phyloP scores from a whole-genome alignment of 768 basidiomycete species.

The Auricularia auricula-judae region DNA sequence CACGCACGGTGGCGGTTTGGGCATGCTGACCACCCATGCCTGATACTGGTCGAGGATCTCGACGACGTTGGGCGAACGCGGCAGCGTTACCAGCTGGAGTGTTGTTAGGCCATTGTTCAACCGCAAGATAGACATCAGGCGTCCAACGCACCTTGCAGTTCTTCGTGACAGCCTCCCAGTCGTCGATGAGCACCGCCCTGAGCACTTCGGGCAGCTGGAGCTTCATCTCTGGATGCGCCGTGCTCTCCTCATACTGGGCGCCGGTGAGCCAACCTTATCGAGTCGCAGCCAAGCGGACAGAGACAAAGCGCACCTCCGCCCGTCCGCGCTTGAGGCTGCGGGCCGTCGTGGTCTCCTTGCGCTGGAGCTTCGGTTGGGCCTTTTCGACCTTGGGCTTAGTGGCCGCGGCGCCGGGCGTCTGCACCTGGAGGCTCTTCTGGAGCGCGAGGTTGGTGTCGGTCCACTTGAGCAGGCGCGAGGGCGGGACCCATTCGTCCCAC shows the following conservation, averaged over 20 bases:
- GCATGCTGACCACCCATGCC: slow-evolving; percentile 39
- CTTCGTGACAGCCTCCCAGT: slow-evolving; percentile 97
- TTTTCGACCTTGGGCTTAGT: slow-evolving; percentile 24
- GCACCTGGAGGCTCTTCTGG: slow-evolving; percentile 55
- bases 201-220: slow-evolving; percentile 82
- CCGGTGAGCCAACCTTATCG: background rate
- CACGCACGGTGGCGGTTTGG: slow-evolving; percentile 6
- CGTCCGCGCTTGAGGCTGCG: slow-evolving; percentile 57
- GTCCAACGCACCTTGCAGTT: slow-evolving; percentile 62
- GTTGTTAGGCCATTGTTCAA: background rate
- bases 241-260: slow-evolving; percentile 58
- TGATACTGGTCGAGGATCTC: slow-evolving; percentile 72
- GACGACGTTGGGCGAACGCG: slow-evolving; percentile 67
- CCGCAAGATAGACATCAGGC: background rate
- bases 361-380: slow-evolving; percentile 9
- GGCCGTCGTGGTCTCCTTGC: slow-evolving; percentile 13
- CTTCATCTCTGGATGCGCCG: slow-evolving; percentile 81
- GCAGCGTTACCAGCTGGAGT: slow-evolving; percentile 71
- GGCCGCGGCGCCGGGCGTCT: slow-evolving; percentile 11
- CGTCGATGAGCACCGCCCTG: slow-evolving; percentile 84
- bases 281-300: background rate
- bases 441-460: slow-evolving; percentile 69
- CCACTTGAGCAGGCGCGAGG: slow-evolving; percentile 66
- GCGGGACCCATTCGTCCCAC: slow-evolving; percentile 97
- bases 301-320: slow-evolving; percentile 47